Conservation (phyloP, 345 rosid species). For the Eucalyptus curtisii region DNA sequence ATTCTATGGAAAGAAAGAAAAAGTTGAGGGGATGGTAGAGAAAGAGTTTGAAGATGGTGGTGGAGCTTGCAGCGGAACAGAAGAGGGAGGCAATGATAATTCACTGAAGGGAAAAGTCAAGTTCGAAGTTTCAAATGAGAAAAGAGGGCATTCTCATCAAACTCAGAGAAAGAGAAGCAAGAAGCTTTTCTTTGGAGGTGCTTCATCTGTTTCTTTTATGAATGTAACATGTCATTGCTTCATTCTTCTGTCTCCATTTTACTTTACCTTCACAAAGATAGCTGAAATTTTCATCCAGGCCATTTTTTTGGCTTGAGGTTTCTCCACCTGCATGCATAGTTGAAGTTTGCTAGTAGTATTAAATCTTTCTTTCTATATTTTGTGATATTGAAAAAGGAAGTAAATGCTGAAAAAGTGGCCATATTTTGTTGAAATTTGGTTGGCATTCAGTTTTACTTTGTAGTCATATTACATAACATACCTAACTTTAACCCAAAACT, state of each 20-base stretch:
- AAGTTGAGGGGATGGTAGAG: conserved; percentile 33
- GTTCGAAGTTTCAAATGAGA: conserved; percentile 19
- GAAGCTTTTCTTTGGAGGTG: conserved; percentile 62
- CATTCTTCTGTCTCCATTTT: neutral
- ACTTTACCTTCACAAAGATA: neutral
- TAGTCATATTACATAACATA: neutral
- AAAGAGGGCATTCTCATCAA: conserved; percentile 15
- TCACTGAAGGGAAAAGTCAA: conserved; percentile 24
- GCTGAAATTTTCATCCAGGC: neutral
- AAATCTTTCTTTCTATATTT: neutral
- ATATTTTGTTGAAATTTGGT: neutral
- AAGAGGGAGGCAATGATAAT: conserved; percentile 43
- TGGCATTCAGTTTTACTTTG: neutral
- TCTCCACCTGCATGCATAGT: neutral
- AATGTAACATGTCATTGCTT: neutral
- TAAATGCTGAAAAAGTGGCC: neutral
- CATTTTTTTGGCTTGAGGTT: neutral
- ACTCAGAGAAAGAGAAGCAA: conserved; percentile 41
- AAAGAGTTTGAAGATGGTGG: conserved; percentile 60
- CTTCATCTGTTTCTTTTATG: neutral
- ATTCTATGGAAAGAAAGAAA: conserved; percentile 43
- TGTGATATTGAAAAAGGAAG: neutral
- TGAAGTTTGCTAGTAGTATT: neutral
- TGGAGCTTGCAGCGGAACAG: conserved; percentile 85
- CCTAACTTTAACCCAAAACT: neutral